Evolutionary conservation across 805 yeast species (phyloP).

Genomic region (Nakazawaea ambrosiae): DNA sequence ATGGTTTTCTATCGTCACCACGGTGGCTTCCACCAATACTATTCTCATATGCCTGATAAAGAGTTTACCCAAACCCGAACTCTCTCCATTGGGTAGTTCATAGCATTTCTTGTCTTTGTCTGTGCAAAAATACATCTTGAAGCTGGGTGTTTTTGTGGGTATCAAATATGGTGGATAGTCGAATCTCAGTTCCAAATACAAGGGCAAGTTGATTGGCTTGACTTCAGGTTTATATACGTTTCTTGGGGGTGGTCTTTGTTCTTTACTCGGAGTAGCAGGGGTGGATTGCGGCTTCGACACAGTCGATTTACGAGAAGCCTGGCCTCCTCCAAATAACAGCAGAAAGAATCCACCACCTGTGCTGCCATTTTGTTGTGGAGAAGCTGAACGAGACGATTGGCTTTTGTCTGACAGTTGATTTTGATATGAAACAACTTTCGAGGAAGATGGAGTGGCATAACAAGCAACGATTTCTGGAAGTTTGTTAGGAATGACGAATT

Average conservation of each 20-base stretch:
- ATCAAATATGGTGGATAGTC: constrained; percentile 38
- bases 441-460: constrained; percentile 17
- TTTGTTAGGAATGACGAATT: constrained; percentile 29
- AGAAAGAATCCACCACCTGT: constrained; percentile 19
- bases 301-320: constrained; percentile 14
- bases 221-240: constrained; percentile 16
- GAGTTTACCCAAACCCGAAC: constrained; percentile 40
- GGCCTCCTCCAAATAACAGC: constrained; percentile 17
- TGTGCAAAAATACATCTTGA: constrained; percentile 18
- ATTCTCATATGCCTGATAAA: constrained; percentile 34
- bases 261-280: constrained; percentile 5
- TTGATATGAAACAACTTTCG: constrained; percentile 13
- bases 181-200: constrained; percentile 42
- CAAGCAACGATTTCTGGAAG: constrained; percentile 39
- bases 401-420: neutral
- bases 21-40: constrained; percentile 21
- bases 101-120: constrained; percentile 16
- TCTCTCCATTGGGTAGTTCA: constrained; percentile 30
- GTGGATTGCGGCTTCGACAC: too few relatives aligned
- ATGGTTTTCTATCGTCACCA: constrained; percentile 20
- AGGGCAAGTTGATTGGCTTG: constrained; percentile 28
- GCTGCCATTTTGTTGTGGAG: neutral
- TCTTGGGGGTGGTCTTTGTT: constrained; percentile 12
- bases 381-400: neutral
- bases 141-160: constrained; percentile 30